Percentiles rank a stretch among this genome's conserved stretches.
phyloP scores from a whole-genome alignment of 2,329 filamentous ascomycete genomes.

The Chaetomiaceae sp. region DNA sequence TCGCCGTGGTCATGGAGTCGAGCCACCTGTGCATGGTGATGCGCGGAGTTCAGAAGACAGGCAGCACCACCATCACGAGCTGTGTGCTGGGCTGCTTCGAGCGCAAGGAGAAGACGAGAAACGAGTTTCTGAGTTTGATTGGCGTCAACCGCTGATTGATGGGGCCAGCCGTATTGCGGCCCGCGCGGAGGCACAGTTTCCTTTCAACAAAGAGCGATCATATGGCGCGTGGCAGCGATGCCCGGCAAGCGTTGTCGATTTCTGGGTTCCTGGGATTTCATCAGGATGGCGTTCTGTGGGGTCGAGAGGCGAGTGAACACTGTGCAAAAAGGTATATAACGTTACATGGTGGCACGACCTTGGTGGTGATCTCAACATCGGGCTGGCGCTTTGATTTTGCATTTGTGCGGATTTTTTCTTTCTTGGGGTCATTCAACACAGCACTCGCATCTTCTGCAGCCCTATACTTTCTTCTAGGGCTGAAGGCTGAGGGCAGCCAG shows the following conservation, averaged over 20 bases:
- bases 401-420: not conserved
- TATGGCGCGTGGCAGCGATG: constrained; percentile 11
- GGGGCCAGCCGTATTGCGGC: not conserved
- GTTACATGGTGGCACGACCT: constrained; percentile 5
- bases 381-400: constrained; percentile 13
- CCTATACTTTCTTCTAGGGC: too few relatives aligned
- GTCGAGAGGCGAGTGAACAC: not conserved
- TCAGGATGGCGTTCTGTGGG: constrained; percentile 14
- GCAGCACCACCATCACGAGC: constrained; percentile 82
- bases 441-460: not conserved
- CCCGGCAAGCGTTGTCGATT: constrained; percentile 2
- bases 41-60: constrained; percentile 93
- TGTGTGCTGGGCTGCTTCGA: constrained; percentile 97
- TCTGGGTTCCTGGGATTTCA: constrained; percentile 3
- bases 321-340: constrained; percentile 5
- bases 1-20: constrained; percentile 96
- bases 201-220: constrained; percentile 16
- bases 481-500: not conserved
- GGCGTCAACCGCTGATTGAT: constrained; percentile 47
- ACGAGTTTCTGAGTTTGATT: constrained; percentile 85
- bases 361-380: constrained; percentile 24
- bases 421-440: constrained; percentile 20
- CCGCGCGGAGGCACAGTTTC: not conserved
- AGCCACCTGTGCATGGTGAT: constrained; percentile 98
- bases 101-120: constrained; percentile 83